Evolutionary conservation across 169 alveolate genomes (phyloP).

Genomic region (Amoebophrya sp.): DNA sequence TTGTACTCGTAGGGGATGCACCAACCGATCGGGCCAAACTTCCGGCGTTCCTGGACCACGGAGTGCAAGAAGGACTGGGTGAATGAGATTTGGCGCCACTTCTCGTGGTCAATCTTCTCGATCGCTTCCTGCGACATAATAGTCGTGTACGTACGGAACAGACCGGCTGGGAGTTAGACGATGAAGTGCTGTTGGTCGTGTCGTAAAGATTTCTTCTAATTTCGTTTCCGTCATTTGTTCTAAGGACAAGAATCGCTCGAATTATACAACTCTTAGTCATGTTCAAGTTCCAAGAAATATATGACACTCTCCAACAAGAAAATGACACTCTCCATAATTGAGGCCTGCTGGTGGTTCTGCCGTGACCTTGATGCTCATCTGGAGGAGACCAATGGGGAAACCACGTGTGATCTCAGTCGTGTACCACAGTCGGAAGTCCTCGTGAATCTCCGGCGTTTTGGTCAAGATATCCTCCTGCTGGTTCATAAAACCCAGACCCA

Average conservation of each 20-base stretch:
- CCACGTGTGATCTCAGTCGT: conserved; percentile 82
- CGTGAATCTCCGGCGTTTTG: conserved; percentile 69
- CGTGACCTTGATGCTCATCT: conserved; percentile 69
- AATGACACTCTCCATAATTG: too few species aligned
- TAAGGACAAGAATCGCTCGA: too few species aligned
- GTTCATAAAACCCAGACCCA: conserved; percentile 81
- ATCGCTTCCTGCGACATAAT: conserved; percentile 81
- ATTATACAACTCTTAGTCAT: too few species aligned
- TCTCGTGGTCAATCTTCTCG: conserved; percentile 83
- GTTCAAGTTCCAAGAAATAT: too few species aligned
- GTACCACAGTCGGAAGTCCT: conserved; percentile 58
- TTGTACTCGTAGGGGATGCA: conserved; percentile 92
- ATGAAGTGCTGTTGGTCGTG: too few species aligned
- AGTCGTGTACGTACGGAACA: conserved; percentile 80
- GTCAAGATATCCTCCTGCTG: conserved; percentile 76
- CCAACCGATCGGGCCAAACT: conserved; percentile 87
- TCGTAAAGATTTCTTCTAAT: too few species aligned
- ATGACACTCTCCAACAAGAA: too few species aligned
- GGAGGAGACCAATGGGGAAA: conserved; percentile 88
- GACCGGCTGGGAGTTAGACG: too few species aligned
- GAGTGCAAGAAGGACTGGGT: conserved; percentile 75
- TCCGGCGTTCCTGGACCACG: conserved; percentile 76
- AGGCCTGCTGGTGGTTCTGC: conserved; percentile 89
- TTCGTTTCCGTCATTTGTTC: too few species aligned
- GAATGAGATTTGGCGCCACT: conserved; percentile 80